These are phyloP conservation scores for Phaeotremella skinneri DNA, from an alignment of 768 basidiomycete species.

Conservation along the genomic window DNA sequence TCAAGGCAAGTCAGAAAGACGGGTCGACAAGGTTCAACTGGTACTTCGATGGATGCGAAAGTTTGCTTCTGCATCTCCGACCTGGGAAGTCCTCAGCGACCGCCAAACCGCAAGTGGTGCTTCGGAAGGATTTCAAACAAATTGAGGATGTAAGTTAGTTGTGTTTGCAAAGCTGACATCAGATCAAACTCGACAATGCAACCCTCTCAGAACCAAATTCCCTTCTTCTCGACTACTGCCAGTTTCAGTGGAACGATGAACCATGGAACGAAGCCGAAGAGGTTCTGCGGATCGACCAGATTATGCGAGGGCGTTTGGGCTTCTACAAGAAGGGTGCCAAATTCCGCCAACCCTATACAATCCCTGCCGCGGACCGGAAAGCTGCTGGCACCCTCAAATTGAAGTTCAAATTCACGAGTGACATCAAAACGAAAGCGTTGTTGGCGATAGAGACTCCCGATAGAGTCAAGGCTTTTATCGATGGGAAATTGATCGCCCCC, in stretches of 20 bases:
- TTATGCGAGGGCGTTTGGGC: slow-evolving; percentile 21
- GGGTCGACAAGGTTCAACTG: slow-evolving; percentile 26
- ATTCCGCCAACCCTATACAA: slow-evolving; percentile 35
- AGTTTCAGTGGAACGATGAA: slow-evolving; percentile 27
- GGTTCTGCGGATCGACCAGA: slow-evolving; percentile 34
- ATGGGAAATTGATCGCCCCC: slow-evolving; percentile 17
- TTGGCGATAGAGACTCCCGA: slow-evolving; percentile 30
- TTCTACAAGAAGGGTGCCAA: slow-evolving; percentile 28
- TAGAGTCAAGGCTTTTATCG: slow-evolving; percentile 16
- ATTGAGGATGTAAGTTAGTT: slow-evolving; percentile 18
- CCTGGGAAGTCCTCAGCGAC: slow-evolving; percentile 6
- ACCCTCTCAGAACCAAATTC: slow-evolving; percentile 33
- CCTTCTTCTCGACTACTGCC: slow-evolving; percentile 30
- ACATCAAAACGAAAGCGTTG: slow-evolving; percentile 4
- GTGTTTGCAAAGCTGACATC: not conserved
- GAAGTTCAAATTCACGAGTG: slow-evolving; percentile 22
- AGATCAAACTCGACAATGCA: slow-evolving; percentile 19
- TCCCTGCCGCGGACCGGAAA: slow-evolving; percentile 18
- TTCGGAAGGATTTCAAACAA: slow-evolving; percentile 24
- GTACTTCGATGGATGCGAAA: slow-evolving; percentile 31
- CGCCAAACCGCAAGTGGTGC: slow-evolving; percentile 11
- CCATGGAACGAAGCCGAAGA: slow-evolving; percentile 27
- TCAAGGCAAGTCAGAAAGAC: slow-evolving; percentile 12
- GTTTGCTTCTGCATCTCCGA: slow-evolving; percentile 14
- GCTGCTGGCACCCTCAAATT: slow-evolving; percentile 18